A percentile compares a stretch with the other conserved stretches of the same genome.
Evolutionary conservation across 495 filamentous ascomycete species (phyloP).

Genomic region (Penicillium steckii): DNA sequence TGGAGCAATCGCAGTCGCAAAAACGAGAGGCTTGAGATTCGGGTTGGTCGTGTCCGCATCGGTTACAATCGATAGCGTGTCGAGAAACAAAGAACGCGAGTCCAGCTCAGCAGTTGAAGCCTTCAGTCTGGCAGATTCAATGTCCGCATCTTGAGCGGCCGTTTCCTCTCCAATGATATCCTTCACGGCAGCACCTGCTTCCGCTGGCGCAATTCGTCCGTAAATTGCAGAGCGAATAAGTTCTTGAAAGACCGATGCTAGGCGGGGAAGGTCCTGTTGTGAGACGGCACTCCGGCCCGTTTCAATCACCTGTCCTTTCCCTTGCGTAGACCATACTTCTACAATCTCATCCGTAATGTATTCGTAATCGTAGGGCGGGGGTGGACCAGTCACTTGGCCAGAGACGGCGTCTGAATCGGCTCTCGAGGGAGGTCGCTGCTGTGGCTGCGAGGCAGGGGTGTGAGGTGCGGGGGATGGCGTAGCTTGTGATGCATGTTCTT

Average conservation of each 20-base stretch:
- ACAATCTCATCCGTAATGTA: slow-evolving; percentile 51
- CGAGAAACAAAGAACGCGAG: slow-evolving; percentile 71
- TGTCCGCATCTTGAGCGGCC: slow-evolving; percentile 38
- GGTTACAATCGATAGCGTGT: slow-evolving; percentile 72
- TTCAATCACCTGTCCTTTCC: slow-evolving; percentile 46
- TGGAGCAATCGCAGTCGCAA: slow-evolving; percentile 68
- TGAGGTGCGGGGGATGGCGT: slow-evolving; percentile 28
- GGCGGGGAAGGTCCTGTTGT: slow-evolving; percentile 61
- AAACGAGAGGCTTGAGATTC: slow-evolving; percentile 53
- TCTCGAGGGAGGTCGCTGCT: slow-evolving; percentile 18
- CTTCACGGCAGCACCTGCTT: slow-evolving; percentile 70
- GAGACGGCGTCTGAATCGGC: slow-evolving; percentile 15
- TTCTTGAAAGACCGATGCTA: slow-evolving; percentile 81
- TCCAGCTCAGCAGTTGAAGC: slow-evolving; percentile 47
- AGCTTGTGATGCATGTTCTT: slow-evolving; percentile 16
- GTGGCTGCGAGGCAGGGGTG: slow-evolving; percentile 24
- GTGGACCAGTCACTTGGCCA: slow-evolving; percentile 20
- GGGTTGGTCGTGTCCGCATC: slow-evolving; percentile 56
- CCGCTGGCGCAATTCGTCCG: slow-evolving; percentile 58
- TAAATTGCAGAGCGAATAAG: slow-evolving; percentile 71
- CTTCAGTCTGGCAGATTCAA: slow-evolving; percentile 29
- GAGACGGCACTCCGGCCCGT: slow-evolving; percentile 52
- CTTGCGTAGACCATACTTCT: slow-evolving; percentile 48
- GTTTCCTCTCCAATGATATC: slow-evolving; percentile 66
- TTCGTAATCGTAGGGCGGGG: slow-evolving; percentile 54